A percentile compares a stretch with the other conserved stretches of the same genome.
phyloP scores from a whole-genome alignment of 495 filamentous ascomycete genomes.

The Talaromyces liani region DNA sequence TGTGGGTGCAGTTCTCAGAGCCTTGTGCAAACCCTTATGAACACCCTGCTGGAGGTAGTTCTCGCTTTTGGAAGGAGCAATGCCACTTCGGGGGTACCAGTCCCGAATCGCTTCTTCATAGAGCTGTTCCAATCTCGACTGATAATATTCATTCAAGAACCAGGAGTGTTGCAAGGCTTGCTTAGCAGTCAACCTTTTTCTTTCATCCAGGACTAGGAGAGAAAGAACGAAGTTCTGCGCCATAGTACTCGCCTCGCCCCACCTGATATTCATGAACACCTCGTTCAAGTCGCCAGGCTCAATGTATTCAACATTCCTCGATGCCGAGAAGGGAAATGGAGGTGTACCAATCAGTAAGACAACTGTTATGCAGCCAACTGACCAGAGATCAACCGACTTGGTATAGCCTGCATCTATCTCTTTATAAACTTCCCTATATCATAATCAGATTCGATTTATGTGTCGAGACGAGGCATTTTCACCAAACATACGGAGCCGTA shows the following conservation, averaged over 20 bases:
- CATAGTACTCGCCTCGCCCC: constrained; percentile 28
- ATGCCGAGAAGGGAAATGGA: constrained; percentile 16
- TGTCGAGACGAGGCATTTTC: constrained; percentile 10
- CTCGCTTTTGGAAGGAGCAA: neutral
- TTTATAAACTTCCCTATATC: constrained; percentile 38
- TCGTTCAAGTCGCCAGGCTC: constrained; percentile 25
- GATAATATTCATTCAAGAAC: constrained; percentile 43
- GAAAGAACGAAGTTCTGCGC: constrained; percentile 47
- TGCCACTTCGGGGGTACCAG: constrained; percentile 34
- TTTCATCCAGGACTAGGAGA: constrained; percentile 46
- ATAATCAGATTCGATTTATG: constrained; percentile 18
- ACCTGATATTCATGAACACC: constrained; percentile 10
- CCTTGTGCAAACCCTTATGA: neutral
- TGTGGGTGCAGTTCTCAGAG: neutral
- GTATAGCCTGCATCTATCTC: constrained; percentile 42
- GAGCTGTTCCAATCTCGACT: constrained; percentile 32
- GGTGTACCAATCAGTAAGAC: constrained; percentile 43
- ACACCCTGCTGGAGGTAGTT: neutral
- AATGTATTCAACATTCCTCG: constrained; percentile 18
- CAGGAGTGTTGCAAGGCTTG: constrained; percentile 52
- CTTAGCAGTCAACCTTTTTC: constrained; percentile 41
- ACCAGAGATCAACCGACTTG: constrained; percentile 57
- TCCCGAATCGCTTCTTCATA: constrained; percentile 38
- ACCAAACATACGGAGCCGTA: constrained; percentile 59
- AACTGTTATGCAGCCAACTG: constrained; percentile 46